A percentile compares a stretch with the other conserved stretches of the same genome.
Conservation (phyloP, 2,329 filamentous ascomycete species). For the Rachicladosporium sp. region DNA sequence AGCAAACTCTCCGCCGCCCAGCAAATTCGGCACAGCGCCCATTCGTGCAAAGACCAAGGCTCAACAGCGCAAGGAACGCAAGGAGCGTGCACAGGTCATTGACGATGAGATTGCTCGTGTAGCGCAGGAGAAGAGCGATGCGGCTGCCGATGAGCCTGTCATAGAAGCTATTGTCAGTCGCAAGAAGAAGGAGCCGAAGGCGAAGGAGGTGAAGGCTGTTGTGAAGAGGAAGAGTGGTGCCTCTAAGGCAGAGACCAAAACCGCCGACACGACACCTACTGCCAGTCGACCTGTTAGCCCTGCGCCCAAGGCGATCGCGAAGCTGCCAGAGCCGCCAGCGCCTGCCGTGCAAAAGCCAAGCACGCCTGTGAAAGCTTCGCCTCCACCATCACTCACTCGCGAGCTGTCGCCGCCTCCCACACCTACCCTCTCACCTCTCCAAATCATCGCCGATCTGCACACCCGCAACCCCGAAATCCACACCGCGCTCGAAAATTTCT, state of each 20-base stretch:
- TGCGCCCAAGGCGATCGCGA: constrained; percentile 6
- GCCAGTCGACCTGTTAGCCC: constrained; percentile 19
- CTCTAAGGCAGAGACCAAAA: constrained; percentile 11
- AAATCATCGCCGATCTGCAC: constrained; percentile 21
- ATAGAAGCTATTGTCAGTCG: constrained; percentile 63
- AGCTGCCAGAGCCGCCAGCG: too few relatives aligned
- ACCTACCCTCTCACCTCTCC: constrained; percentile 20
- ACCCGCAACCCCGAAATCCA: constrained; percentile 19
- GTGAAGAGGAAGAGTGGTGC: constrained; percentile 14
- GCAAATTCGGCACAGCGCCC: constrained; percentile 55
- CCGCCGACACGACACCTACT: constrained; percentile 14
- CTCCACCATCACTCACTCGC: constrained; percentile 4
- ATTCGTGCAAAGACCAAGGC: constrained; percentile 62
- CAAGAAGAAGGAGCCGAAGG: constrained; percentile 76
- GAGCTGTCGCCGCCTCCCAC: constrained; percentile 22
- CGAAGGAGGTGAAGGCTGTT: constrained; percentile 18
- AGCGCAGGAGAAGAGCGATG: constrained; percentile 29
- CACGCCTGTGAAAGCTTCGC: constrained; percentile 1
- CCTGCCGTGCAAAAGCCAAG: too few relatives aligned
- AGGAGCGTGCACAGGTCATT: constrained; percentile 30
- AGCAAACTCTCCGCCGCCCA: constrained; percentile 55
- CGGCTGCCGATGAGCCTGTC: constrained; percentile 37
- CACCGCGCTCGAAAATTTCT: constrained; percentile 22
- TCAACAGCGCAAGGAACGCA: constrained; percentile 58
- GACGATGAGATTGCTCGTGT: constrained; percentile 22